Evolutionary conservation across 108 stramenopile genomes (phyloP).

Genomic region (Aurantiochytrium sp.): DNA sequence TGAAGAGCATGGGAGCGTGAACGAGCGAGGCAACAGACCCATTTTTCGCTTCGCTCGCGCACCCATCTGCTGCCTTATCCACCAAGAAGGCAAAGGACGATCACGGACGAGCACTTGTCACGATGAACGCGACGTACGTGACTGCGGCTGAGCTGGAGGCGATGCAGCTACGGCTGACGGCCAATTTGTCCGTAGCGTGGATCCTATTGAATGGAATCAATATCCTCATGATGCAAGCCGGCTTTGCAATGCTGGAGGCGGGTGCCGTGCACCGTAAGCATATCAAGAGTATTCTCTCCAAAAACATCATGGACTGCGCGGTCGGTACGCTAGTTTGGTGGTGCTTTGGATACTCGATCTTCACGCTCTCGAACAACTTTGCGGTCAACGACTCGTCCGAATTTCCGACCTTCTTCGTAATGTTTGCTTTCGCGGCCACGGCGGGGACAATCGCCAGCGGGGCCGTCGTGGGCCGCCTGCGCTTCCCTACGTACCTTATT

Average conservation of each 20-base stretch:
- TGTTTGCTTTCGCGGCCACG: neutral
- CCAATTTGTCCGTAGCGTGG: neutral
- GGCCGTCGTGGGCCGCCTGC: neutral
- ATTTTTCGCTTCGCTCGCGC: no score
- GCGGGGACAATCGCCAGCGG: neutral
- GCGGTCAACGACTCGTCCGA: neutral
- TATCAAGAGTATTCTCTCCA: constrained; percentile 36
- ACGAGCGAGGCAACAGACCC: no score
- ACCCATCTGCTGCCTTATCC: no score
- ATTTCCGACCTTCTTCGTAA: neutral
- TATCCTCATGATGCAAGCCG: constrained; percentile 36
- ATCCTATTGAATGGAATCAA: neutral
- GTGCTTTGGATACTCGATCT: neutral
- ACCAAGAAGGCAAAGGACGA: no score
- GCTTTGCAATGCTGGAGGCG: constrained; percentile 40
- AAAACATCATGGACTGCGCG: constrained; percentile 31
- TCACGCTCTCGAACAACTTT: neutral
- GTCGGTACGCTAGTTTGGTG: neutral
- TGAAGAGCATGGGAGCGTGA: no score
- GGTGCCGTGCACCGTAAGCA: constrained; percentile 38
- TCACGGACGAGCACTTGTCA: no score
- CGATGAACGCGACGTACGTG: no score
- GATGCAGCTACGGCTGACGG: no score
- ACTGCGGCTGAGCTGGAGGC: no score
- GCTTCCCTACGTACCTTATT: neutral